A percentile compares a stretch with the other conserved stretches of the same genome.
Evolutionary conservation across 768 basidiomycete species (phyloP).

Genomic region (Lactifluus hygrophoroides): DNA sequence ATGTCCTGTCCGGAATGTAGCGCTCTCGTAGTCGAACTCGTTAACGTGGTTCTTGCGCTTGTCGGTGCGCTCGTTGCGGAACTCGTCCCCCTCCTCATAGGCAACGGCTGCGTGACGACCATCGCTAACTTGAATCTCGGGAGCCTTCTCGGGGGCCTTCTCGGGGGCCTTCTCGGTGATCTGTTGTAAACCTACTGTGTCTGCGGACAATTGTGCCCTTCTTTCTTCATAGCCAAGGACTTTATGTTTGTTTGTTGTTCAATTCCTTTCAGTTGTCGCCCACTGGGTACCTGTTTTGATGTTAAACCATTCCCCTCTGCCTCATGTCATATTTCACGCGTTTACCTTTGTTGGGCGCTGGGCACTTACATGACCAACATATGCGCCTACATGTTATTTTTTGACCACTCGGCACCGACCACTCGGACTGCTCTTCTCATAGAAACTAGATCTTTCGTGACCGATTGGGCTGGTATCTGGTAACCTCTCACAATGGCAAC

Average conservation of each 20-base stretch:
- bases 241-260: background rate
- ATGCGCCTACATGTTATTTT: too few species aligned
- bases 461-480: too few species aligned
- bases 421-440: too few species aligned
- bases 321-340: background rate
- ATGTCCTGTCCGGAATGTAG: background rate
- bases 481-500: too few species aligned
- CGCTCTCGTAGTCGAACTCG: background rate
- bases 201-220: background rate
- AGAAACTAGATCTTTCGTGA: too few species aligned
- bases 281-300: background rate
- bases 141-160: background rate
- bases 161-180: background rate
- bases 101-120: constrained; percentile 1
- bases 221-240: background rate
- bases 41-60: constrained; percentile 5
- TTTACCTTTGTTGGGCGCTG: too few species aligned
- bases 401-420: too few species aligned
- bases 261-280: background rate
- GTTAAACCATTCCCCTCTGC: background rate
- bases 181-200: background rate
- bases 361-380: too few species aligned
- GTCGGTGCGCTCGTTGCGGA: background rate
- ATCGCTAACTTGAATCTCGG: background rate
- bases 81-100: constrained; percentile 7